Percentiles rank a stretch among this genome's conserved stretches.
These are phyloP conservation scores for Glomus cerebriforme DNA, from an alignment of 192 early-diverging fungal species.

Conservation along the genomic window DNA sequence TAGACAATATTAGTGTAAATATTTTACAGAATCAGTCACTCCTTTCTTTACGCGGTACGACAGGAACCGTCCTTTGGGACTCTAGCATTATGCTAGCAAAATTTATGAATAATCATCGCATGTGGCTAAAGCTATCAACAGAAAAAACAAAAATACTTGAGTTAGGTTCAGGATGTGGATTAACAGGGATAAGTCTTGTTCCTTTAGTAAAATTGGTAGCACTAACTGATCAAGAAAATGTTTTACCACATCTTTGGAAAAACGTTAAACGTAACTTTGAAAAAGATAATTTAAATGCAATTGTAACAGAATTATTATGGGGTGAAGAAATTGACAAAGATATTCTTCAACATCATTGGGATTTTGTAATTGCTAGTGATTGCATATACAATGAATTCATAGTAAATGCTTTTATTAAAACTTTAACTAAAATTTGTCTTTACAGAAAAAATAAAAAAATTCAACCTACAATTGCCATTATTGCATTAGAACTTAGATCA, in stretches of 20 bases:
- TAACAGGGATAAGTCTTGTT: constrained; percentile 46
- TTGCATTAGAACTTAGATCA: constrained; percentile 44
- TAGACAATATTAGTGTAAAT: not conserved
- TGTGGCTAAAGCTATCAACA: constrained; percentile 31
- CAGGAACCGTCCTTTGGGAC: constrained; percentile 52
- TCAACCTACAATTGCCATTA: constrained; percentile 35
- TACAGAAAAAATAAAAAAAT: not conserved
- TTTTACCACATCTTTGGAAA: constrained; percentile 45
- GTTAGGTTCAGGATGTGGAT: constrained; percentile 48
- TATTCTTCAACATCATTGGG: constrained; percentile 31
- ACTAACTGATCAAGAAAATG: constrained; percentile 46
- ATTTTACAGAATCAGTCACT: constrained; percentile 34
- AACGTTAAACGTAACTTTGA: constrained; percentile 47
- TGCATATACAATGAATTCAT: constrained; percentile 50
- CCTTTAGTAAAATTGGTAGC: constrained; percentile 42
- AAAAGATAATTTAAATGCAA: constrained; percentile 29
- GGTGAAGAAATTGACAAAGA: constrained; percentile 42
- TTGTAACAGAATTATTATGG: constrained; percentile 43
- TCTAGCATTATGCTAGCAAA: constrained; percentile 45
- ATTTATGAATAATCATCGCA: constrained; percentile 35
- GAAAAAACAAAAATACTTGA: constrained; percentile 39
- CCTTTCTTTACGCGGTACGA: constrained; percentile 46
- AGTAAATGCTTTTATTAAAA: constrained; percentile 40
- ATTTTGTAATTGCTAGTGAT: constrained; percentile 46
- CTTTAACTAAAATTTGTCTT: constrained; percentile 27